phyloP scores from a whole-genome alignment of 768 basidiomycete genomes.

The Daedaleopsis sinensis region DNA sequence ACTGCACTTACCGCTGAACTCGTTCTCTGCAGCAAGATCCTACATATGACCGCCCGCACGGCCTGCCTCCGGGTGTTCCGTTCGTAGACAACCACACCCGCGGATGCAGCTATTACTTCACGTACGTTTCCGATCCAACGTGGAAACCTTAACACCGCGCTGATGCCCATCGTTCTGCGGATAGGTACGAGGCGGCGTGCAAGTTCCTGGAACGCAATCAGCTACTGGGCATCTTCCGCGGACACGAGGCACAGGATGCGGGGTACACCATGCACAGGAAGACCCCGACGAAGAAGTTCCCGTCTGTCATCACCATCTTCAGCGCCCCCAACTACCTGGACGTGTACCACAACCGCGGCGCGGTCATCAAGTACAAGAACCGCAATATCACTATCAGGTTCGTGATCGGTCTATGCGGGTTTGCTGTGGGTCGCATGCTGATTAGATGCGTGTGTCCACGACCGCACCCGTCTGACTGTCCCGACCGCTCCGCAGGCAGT shows the following conservation, averaged over 20 bases:
- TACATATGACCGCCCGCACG: conserved; percentile 29
- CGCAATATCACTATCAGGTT: conserved; percentile 91
- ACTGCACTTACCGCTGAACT: neutral
- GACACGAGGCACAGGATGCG: conserved; percentile 96
- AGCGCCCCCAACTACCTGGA: conserved; percentile 97
- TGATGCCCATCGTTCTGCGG: neutral
- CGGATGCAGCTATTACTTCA: conserved; percentile 92
- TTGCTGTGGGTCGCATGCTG: neutral
- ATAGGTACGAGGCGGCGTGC: conserved; percentile 84
- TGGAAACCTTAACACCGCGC: neutral
- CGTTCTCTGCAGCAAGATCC: conserved; percentile 20
- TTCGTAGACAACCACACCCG: conserved; percentile 84
- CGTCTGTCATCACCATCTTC: conserved; percentile 97
- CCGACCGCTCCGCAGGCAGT: conserved; percentile 26
- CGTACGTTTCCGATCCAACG: conserved; percentile 45
- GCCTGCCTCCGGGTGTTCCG: conserved; percentile 57
- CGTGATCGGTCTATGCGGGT: neutral
- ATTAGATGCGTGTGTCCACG: too few species aligned
- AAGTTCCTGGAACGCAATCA: conserved; percentile 92
- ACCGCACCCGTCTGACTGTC: too few species aligned
- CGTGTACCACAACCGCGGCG: conserved; percentile 95
- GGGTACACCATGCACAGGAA: conserved; percentile 96
- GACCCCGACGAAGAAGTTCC: conserved; percentile 93
- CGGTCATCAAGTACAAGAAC: conserved; percentile 95
- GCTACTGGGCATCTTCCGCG: conserved; percentile 91